These are phyloP conservation scores for Geotrichum klebahnii DNA, from an alignment of 1,139 yeast genomes.

Conservation along the genomic window DNA sequence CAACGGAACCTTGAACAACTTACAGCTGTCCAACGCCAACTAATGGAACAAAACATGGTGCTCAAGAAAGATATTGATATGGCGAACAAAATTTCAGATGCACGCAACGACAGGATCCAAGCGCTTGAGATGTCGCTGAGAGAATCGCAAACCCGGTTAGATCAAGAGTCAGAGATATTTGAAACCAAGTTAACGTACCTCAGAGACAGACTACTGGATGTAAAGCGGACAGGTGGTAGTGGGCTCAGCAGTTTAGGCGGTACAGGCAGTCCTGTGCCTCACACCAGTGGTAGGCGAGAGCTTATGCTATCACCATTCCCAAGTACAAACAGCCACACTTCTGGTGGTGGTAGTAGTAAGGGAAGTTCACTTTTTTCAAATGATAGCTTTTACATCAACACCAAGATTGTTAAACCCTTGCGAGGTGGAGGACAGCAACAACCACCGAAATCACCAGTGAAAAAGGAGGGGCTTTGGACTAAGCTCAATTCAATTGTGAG, in stretches of 20 bases:
- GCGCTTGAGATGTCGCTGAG: slow-evolving; percentile 51
- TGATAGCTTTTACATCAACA: no score
- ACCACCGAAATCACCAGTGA: slow-evolving; percentile 5
- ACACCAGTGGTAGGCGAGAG: no score
- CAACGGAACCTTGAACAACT: slow-evolving; percentile 48
- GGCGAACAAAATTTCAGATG: slow-evolving; percentile 55
- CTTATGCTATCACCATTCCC: no score
- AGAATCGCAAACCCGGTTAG: slow-evolving; percentile 50
- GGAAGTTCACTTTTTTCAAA: no score
- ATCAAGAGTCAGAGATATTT: slow-evolving; percentile 48
- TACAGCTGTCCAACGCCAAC: slow-evolving; percentile 42
- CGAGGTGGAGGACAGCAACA: slow-evolving; percentile 47
- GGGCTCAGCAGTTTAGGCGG: no score
- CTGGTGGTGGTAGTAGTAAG: no score
- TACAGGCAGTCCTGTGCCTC: neutral
- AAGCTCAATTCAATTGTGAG: slow-evolving; percentile 21
- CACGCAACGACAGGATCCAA: slow-evolving; percentile 57
- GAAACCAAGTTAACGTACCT: slow-evolving; percentile 49
- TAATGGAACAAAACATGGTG: slow-evolving; percentile 47
- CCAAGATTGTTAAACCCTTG: slow-evolving; percentile 60
- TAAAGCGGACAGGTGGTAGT: slow-evolving; percentile 24
- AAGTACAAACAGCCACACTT: no score
- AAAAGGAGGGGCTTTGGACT: slow-evolving; percentile 22
- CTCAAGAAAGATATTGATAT: slow-evolving; percentile 49
- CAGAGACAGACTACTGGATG: slow-evolving; percentile 42